A percentile compares a stretch with the other conserved stretches of the same genome.
These are phyloP conservation scores for Aspergillus persii DNA, from an alignment of 2,329 filamentous ascomycete genomes.

Conservation along the genomic window DNA sequence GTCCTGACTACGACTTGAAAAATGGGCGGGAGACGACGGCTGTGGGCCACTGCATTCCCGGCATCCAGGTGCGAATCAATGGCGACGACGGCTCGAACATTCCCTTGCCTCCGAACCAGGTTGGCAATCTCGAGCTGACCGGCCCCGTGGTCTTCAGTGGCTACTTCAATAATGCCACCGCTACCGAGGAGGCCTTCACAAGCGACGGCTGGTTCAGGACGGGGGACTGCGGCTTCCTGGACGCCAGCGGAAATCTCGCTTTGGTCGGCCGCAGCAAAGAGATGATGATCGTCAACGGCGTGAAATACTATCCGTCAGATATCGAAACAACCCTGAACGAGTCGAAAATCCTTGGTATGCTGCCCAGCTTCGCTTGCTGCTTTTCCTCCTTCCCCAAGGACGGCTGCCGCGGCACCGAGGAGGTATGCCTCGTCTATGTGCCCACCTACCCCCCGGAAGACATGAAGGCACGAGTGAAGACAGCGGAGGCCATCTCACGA, in stretches of 20 bases:
- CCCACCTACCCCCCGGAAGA: too few species aligned
- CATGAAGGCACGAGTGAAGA: too few species aligned
- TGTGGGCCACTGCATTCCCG: background rate
- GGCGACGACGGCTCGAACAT: background rate
- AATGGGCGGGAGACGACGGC: background rate
- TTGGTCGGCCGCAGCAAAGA: slow-evolving; percentile 24
- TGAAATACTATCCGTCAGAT: slow-evolving; percentile 41
- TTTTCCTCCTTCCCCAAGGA: too few species aligned
- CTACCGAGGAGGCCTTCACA: background rate
- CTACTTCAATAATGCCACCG: background rate
- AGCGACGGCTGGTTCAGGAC: background rate
- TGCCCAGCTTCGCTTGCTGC: too few species aligned
- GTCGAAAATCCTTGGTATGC: too few species aligned
- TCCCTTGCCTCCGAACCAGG: background rate
- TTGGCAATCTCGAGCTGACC: background rate
- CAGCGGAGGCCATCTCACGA: too few species aligned
- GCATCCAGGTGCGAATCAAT: background rate
- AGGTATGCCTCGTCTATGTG: too few species aligned
- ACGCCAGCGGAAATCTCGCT: background rate
- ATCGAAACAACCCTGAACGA: too few species aligned
- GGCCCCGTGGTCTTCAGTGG: background rate
- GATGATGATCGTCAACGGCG: slow-evolving; percentile 47
- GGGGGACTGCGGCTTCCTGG: background rate
- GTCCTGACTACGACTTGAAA: background rate
- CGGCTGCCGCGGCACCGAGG: background rate